phyloP scores from a whole-genome alignment of 2,329 filamentous ascomycete genomes.

The Pseudocercospora crystallina region DNA sequence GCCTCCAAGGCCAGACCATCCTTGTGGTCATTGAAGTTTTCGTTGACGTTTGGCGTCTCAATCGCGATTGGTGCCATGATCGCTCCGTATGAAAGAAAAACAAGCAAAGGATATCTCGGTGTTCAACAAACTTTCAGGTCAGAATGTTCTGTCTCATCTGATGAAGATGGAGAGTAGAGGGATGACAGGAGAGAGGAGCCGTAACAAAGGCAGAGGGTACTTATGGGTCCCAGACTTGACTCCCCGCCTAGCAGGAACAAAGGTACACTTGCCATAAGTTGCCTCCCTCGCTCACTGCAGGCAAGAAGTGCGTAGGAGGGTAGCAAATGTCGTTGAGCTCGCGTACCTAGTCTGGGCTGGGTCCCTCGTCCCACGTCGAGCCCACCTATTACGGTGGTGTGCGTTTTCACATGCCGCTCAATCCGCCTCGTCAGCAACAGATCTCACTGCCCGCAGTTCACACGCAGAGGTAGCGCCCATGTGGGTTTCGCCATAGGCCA shows the following conservation, averaged over 20 bases:
- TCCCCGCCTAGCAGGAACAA: too few relatives aligned
- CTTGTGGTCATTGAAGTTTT: constrained; percentile 49
- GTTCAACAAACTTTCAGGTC: not conserved
- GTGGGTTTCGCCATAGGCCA: constrained; percentile 21
- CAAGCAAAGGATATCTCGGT: not conserved
- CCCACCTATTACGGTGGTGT: constrained; percentile 13
- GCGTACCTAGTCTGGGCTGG: constrained; percentile 10
- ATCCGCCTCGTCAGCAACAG: constrained; percentile 4
- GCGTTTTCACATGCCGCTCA: constrained; percentile 13
- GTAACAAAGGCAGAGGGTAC: too few relatives aligned
- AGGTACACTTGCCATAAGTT: constrained; percentile 1
- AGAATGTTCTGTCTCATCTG: not conserved
- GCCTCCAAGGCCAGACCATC: constrained; percentile 60
- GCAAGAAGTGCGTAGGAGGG: constrained; percentile 10
- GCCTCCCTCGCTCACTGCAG: constrained; percentile 6
- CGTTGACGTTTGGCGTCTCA: constrained; percentile 43
- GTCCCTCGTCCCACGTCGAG: constrained; percentile 8
- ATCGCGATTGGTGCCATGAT: constrained; percentile 48
- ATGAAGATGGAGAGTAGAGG: constrained; percentile 24
- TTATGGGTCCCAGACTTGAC: too few relatives aligned
- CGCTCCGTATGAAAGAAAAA: not conserved
- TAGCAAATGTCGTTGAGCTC: constrained; percentile 6
- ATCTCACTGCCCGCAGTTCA: constrained; percentile 7
- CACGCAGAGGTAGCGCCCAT: constrained; percentile 9
- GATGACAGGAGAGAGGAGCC: not conserved